Conservation (phyloP, 768 basidiomycete species). For the Lentinula raphanica region DNA sequence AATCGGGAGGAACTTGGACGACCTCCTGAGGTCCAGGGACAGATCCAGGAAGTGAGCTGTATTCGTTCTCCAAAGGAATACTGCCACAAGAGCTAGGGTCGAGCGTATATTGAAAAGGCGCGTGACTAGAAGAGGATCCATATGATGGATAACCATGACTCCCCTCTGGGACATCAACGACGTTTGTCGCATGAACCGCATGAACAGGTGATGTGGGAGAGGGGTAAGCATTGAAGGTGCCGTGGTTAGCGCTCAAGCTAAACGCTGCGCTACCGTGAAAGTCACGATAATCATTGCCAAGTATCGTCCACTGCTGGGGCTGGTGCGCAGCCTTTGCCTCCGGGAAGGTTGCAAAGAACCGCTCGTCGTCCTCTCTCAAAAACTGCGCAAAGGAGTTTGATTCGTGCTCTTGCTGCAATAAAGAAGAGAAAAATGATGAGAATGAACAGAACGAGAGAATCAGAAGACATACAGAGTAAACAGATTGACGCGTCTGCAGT, state of each 20-base stretch:
- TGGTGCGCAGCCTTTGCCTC: conserved; percentile 4
- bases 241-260: conserved; percentile 1
- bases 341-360: conserved; percentile 10
- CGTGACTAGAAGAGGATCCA: background rate
- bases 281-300: background rate
- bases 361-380: conserved; percentile 12
- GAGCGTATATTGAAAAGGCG: background rate
- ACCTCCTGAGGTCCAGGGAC: background rate
- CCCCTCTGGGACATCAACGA: background rate
- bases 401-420: background rate
- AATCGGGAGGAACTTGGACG: background rate
- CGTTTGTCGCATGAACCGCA: background rate
- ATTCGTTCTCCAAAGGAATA: background rate
- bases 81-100: background rate
- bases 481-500: conserved; percentile 3
- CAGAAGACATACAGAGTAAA: background rate
- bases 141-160: background rate
- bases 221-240: conserved; percentile 2
- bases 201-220: conserved; percentile 1
- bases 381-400: conserved; percentile 7
- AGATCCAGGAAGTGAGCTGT: background rate
- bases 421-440: background rate
- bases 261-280: conserved; percentile 3
- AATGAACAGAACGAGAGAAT: background rate
- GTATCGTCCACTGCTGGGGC: background rate